Base-by-base conservation (phyloP, 129 eudicot species). In the Chrysanthemum seticuspe region DNA sequence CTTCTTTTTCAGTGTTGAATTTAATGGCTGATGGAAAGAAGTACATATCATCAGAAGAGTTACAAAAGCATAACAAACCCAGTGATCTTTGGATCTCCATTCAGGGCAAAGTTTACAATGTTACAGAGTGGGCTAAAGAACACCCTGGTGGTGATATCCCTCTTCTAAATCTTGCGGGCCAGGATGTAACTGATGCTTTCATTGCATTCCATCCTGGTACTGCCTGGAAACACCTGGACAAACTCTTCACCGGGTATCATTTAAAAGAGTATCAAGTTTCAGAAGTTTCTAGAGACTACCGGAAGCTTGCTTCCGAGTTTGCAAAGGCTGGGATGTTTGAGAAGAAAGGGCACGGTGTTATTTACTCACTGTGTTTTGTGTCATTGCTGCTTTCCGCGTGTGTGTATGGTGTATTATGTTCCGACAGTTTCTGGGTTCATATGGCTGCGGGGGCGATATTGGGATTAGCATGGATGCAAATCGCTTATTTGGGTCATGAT, bases 131-230 rank as follows among this genome's bases (percentile, higher is more conserved):
- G 98, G 78, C 86, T 2, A 85, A 89, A 73, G 81, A 75, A 10
- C 98, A 93, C 31, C 98, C 98, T 0, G 98, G 98, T 25, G 98
- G 98, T 5, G 96, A 90, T 71, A 61, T 67, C 51, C 83, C 85
- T 0, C 86, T 93, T 19, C 55, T 85, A 63, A 86, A 86, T 65
- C 60, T 93, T 21, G 90, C 96, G 12, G 98, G 98, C 18, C 90
- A 93, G 65, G 98, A 93, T 36, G 98, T 79, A 2, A 90, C 97
- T 1, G 98, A 93, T 75, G 97, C 98, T 1, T 93, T 93, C 83
- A 87, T 93, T 47, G 98, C 98, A 21, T 93, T 87, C 48, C 98
- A 93, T 76, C 98, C 97, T 0, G 97, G 92, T 10, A 36, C 87
- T 5, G 92, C 97, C 12, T 93, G 97, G 97, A 72, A 86, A 50